phyloP scores from a whole-genome alignment of 225 moss, liverwort and hornwort species.

The Marchantia paleacea region DNA sequence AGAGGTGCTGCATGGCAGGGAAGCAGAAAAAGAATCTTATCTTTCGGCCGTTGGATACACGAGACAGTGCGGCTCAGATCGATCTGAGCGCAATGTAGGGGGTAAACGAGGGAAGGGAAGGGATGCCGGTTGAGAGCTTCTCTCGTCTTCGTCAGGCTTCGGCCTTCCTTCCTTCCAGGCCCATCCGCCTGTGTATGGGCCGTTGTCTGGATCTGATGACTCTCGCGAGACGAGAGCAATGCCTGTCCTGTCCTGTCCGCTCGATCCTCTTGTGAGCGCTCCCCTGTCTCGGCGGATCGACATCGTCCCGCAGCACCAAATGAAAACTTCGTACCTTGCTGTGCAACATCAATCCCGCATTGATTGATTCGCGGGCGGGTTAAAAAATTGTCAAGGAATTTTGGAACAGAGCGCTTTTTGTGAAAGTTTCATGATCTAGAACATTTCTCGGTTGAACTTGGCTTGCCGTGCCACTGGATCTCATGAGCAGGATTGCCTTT shows the following conservation, averaged over 20 bases:
- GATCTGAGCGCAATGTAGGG: background rate
- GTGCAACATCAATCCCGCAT: background rate
- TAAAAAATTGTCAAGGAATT: background rate
- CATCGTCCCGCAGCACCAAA: background rate
- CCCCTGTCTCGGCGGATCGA: background rate
- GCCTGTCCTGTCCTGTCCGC: background rate
- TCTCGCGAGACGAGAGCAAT: background rate
- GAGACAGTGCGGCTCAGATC: conserved; percentile 5
- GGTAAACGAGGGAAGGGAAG: background rate
- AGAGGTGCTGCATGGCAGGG: background rate
- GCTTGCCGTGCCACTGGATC: background rate
- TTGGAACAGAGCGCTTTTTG: background rate
- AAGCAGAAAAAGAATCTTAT: background rate
- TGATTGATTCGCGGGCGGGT: background rate
- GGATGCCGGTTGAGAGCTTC: conserved; percentile 20
- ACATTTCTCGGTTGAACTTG: background rate
- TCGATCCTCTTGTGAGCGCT: background rate
- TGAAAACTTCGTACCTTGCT: background rate
- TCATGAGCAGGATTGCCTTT: background rate
- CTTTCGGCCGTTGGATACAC: background rate
- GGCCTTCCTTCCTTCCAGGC: background rate
- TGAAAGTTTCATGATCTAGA: background rate
- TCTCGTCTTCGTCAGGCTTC: background rate
- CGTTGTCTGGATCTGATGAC: conserved; percentile 1
- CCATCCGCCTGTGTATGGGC: background rate